phyloP scores from a whole-genome alignment of 2,329 filamentous ascomycete genomes.

The Beauveria sp. region DNA sequence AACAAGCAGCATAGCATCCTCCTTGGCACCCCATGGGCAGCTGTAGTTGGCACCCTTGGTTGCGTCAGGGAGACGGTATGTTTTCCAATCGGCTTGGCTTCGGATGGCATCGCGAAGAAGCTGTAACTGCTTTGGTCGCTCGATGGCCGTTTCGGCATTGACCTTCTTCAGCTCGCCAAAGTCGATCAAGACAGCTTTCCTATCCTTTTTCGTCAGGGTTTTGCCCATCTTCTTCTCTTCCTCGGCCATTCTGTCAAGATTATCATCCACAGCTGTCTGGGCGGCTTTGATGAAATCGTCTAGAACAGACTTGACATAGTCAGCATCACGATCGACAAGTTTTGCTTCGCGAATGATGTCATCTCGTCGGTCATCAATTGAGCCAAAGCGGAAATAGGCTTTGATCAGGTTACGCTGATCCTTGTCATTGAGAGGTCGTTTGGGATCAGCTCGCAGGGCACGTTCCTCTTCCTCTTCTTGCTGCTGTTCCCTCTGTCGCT shows the following conservation, averaged over 20 bases:
- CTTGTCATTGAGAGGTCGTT: constrained; percentile 83
- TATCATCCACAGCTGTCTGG: constrained; percentile 53
- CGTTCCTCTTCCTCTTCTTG: constrained; percentile 68
- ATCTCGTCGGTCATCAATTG: constrained; percentile 77
- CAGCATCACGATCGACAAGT: constrained; percentile 71
- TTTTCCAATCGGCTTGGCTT: constrained; percentile 61
- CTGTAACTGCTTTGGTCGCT: constrained; percentile 81
- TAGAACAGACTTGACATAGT: constrained; percentile 69
- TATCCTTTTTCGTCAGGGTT: constrained; percentile 88
- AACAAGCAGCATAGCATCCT: constrained; percentile 94
- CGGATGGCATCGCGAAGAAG: constrained; percentile 69
- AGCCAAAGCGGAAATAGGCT: constrained; percentile 85
- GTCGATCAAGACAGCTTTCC: constrained; percentile 93
- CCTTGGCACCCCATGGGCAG: constrained; percentile 83
- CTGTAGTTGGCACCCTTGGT: constrained; percentile 88
- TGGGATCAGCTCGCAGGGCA: constrained; percentile 71
- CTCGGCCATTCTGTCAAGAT: constrained; percentile 65
- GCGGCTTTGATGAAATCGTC: constrained; percentile 61
- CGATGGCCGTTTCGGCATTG: constrained; percentile 91
- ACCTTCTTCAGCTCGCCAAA: constrained; percentile 89
- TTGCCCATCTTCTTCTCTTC: constrained; percentile 80
- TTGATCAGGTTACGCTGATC: constrained; percentile 88
- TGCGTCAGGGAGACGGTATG: constrained; percentile 83
- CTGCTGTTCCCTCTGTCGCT: constrained; percentile 55
- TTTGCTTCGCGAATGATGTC: constrained; percentile 85